These are phyloP conservation scores for Aspergillus homomorphus DNA, from an alignment of 495 filamentous ascomycete genomes.

Conservation along the genomic window DNA sequence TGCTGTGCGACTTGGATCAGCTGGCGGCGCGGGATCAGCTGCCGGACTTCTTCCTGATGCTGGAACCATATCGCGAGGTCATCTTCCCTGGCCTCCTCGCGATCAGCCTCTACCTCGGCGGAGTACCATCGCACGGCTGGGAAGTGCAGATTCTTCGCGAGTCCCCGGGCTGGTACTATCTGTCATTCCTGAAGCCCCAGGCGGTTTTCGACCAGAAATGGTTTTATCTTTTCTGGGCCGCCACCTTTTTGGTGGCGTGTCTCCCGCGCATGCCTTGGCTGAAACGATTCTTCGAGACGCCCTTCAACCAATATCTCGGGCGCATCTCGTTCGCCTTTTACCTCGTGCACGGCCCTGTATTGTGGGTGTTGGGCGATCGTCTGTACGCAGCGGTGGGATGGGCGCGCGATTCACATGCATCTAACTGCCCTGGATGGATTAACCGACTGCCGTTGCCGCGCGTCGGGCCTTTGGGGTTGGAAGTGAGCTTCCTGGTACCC, in stretches of 20 bases:
- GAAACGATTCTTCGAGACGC: slow-evolving; percentile 32
- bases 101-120: slow-evolving; percentile 31
- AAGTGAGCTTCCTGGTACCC: slow-evolving; percentile 49
- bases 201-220: slow-evolving; percentile 30
- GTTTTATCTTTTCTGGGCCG: slow-evolving; percentile 36
- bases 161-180: slow-evolving; percentile 24
- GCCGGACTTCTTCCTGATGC: slow-evolving; percentile 27
- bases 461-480: slow-evolving; percentile 51
- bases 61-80: slow-evolving; percentile 37
- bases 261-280: slow-evolving; percentile 29
- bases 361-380: slow-evolving; percentile 39
- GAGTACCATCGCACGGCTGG: slow-evolving; percentile 18
- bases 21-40: slow-evolving; percentile 24
- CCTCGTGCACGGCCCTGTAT: slow-evolving; percentile 52
- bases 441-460: slow-evolving; percentile 45
- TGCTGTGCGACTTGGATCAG: slow-evolving; percentile 43
- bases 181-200: slow-evolving; percentile 26
- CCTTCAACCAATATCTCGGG: slow-evolving; percentile 51
- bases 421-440: slow-evolving; percentile 42
- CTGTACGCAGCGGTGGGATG: slow-evolving; percentile 54
- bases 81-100: slow-evolving; percentile 46
- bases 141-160: slow-evolving; percentile 20
- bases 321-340: slow-evolving; percentile 53
- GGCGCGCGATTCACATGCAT: slow-evolving; percentile 30
- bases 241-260: slow-evolving; percentile 35